Evolutionary conservation across 1,284 basidiomycete species (phyloP).

Genomic region (Laetiporus sulphureus): DNA sequence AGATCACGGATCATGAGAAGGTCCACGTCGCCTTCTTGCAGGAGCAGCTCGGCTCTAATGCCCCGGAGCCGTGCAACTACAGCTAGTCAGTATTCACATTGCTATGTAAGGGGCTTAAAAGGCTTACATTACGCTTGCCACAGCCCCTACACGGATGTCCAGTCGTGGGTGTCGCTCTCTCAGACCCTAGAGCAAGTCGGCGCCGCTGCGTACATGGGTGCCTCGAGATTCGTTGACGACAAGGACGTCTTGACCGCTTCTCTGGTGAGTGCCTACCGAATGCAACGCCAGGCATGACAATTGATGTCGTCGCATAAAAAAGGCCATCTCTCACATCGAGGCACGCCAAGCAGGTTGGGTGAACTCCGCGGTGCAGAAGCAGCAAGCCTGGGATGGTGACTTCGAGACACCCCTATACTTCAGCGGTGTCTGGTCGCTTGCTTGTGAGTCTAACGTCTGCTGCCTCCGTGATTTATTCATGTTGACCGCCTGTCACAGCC

Average conservation of each 20-base stretch:
- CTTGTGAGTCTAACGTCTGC: slow-evolving; percentile 10
- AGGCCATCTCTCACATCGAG: slow-evolving; percentile 38
- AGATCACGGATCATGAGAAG: slow-evolving; percentile 47
- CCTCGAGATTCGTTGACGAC: slow-evolving; percentile 23
- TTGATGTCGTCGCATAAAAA: slow-evolving; percentile 12
- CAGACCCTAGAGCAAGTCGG: slow-evolving; percentile 50
- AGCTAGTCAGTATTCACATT: slow-evolving; percentile 36
- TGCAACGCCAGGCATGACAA: neutral
- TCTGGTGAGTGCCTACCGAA: neutral
- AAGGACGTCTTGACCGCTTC: slow-evolving; percentile 12
- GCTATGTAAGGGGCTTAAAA: neutral
- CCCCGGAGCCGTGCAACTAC: slow-evolving; percentile 46
- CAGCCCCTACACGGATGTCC: slow-evolving; percentile 39
- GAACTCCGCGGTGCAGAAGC: slow-evolving; percentile 35
- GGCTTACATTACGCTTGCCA: neutral
- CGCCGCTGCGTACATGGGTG: slow-evolving; percentile 45
- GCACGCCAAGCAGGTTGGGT: slow-evolving; percentile 48
- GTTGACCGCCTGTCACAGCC: slow-evolving; percentile 5
- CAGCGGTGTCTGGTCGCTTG: slow-evolving; percentile 28
- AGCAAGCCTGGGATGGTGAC: slow-evolving; percentile 48
- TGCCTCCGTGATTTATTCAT: neutral
- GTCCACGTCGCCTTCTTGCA: slow-evolving; percentile 33
- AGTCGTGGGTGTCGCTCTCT: slow-evolving; percentile 42
- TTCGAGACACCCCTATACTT: slow-evolving; percentile 46
- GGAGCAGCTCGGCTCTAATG: slow-evolving; percentile 39